Evolutionary conservation across 371 early-diverging fungal genomes (phyloP).

Genomic region (Blakeslea trispora): DNA sequence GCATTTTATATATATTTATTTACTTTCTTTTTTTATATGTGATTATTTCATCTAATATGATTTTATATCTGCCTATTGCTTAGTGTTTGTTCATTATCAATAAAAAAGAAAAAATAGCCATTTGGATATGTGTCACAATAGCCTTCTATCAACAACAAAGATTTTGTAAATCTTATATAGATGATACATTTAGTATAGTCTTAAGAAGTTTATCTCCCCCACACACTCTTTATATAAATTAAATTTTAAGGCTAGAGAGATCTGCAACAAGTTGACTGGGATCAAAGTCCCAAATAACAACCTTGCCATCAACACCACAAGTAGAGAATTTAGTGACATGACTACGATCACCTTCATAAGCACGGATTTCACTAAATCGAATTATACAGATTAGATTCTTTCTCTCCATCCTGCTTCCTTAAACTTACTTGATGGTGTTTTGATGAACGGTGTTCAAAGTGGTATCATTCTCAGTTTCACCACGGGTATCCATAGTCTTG

Average conservation of each 20-base stretch:
- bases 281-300: conserved; percentile 83
- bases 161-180: not conserved
- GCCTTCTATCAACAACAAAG: no score
- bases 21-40: no score
- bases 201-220: conserved; percentile 1
- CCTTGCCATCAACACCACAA: conserved; percentile 89
- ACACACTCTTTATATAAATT: no score
- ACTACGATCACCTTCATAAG: conserved; percentile 59
- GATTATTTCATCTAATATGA: no score
- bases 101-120: no score
- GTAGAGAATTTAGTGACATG: conserved; percentile 76
- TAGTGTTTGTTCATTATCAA: no score
- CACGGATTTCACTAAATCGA: conserved; percentile 65
- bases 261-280: conserved; percentile 46
- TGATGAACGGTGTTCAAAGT: conserved; percentile 85
- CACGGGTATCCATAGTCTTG: conserved; percentile 91
- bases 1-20: no score
- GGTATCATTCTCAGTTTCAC: conserved; percentile 70
- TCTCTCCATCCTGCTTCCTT: no score
- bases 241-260: conserved; percentile 43
- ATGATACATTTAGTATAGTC: not conserved
- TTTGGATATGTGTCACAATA: no score
- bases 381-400: no score
- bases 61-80: no score
- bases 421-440: conserved; percentile 92